Evolutionary conservation across 148 eudicot species (phyloP).

Genomic region (Chenopodium formosanum): DNA sequence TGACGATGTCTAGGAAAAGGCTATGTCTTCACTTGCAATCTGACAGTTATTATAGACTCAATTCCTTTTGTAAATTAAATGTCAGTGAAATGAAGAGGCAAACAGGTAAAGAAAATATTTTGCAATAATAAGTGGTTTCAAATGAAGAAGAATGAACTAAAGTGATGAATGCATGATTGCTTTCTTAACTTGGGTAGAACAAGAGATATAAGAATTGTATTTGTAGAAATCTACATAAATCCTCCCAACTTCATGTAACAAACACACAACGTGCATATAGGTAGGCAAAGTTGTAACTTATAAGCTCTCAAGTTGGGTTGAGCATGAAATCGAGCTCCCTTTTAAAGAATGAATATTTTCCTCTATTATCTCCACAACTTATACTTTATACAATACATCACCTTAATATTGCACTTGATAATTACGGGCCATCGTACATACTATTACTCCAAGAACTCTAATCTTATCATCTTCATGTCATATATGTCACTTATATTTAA

Average conservation of each 20-base stretch:
- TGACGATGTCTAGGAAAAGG: neutral
- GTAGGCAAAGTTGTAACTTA: neutral
- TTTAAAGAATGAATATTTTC: neutral
- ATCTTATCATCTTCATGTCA: neutral
- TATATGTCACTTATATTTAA: neutral
- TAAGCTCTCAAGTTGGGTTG: neutral
- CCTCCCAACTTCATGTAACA: neutral
- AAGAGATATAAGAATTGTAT: too few species aligned
- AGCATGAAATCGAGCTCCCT: neutral
- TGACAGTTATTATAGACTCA: neutral
- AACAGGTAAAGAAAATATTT: neutral
- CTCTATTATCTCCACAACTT: neutral
- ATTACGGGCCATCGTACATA: neutral
- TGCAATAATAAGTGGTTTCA: neutral
- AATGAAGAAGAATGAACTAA: neutral
- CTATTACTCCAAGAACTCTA: neutral
- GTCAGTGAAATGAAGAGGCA: neutral
- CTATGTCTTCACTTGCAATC: neutral
- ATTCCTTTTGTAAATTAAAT: neutral
- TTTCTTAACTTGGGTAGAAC: neutral
- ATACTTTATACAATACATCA: neutral
- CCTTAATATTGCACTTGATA: neutral
- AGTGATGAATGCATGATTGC: neutral
- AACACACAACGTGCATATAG: neutral
- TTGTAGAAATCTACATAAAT: neutral